Base-by-base conservation (phyloP, 1,139 yeast species). In the Kodamaea suecica region DNA sequence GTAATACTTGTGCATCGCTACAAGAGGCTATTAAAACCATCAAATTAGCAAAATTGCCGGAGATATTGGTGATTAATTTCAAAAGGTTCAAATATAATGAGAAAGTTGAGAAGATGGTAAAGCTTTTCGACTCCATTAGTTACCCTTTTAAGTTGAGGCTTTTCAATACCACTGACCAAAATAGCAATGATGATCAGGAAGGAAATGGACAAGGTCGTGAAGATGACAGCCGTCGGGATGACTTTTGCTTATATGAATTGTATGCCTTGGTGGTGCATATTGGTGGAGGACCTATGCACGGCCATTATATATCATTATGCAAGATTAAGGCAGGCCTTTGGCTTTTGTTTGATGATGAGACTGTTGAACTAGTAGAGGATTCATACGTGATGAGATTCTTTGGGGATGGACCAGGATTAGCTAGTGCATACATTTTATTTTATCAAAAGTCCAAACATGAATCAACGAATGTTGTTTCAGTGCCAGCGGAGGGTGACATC, bases 231-330 rank as follows among this genome's bases (percentile, higher is more conserved):
- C 10, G 11, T 20, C 20, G 26, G 11, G 30, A 30, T 16, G 49
- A 47, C 27, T 61, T 60, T 34, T 55, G 59, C n/a, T 69, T 82
- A 19, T 92, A 88, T 52, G 96, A 88, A 49, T 64, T 92, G 35
- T 83, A 80, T 43, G 88, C 94, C 0, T 80, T 90, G 29, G 94
- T 92, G 15, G 88, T 92, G 14, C 98, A 92, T 53, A 82, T 92
- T 50, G 98, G 98, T 4, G 95, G 97, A 3, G 97, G 97, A 0
- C 97, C 97, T 1, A 88, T 88, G 68, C 97, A 90, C 60, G 98
- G 98, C 0, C 98, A 92, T 57, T 92, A 92, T 53, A 90, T 92
- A 10, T 77, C 95, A 0, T 66, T 92, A 7, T 84, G 95, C 44
- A 88, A 88, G 55, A 82, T 90, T 10, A 80, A 76, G 38, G 72